Conservation (phyloP, 2,329 filamentous ascomycete species). For the Monosporascus ibericus region DNA sequence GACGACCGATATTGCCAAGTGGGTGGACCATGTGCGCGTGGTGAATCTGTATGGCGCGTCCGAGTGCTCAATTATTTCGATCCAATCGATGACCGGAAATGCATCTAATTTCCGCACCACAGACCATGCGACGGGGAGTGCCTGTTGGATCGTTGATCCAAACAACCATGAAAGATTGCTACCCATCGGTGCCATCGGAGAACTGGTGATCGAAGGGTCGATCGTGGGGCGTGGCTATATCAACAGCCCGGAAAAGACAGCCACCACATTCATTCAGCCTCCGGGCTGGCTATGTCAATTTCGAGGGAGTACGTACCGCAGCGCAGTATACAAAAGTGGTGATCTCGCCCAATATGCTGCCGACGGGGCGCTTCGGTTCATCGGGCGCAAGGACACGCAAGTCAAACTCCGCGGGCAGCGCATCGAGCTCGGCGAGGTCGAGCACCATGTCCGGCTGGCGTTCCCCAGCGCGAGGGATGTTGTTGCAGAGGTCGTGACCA, state of each 20-base stretch:
- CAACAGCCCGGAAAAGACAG: slow-evolving; percentile 28
- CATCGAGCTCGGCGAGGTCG: slow-evolving; percentile 11
- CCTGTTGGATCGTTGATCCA: background rate
- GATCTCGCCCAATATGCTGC: slow-evolving; percentile 14
- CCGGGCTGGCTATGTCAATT: background rate
- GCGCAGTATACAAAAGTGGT: slow-evolving; percentile 38
- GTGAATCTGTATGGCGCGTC: too few relatives aligned
- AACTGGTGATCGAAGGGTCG: slow-evolving; percentile 32
- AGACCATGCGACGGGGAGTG: too few relatives aligned
- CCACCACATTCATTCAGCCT: slow-evolving; percentile 26
- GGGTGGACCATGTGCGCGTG: slow-evolving; percentile 8
- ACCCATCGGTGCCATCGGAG: slow-evolving; percentile 25
- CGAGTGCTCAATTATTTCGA: too few relatives aligned
- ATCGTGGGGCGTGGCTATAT: slow-evolving; percentile 33
- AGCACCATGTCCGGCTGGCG: too few relatives aligned
- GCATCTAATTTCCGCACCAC: too few relatives aligned
- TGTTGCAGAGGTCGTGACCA: slow-evolving; percentile 2
- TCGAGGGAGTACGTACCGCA: slow-evolving; percentile 54
- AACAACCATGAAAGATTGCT: background rate
- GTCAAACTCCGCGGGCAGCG: slow-evolving; percentile 20
- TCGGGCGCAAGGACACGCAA: too few relatives aligned
- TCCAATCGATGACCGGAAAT: slow-evolving; percentile 1
- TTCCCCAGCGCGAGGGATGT: background rate
- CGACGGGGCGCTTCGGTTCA: slow-evolving; percentile 32
- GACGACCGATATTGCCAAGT: slow-evolving; percentile 5